Percentiles rank a stretch among this genome's conserved stretches.
phyloP scores from a whole-genome alignment of 176 grass and related monocot species.

The Phoenix dactylifera region DNA sequence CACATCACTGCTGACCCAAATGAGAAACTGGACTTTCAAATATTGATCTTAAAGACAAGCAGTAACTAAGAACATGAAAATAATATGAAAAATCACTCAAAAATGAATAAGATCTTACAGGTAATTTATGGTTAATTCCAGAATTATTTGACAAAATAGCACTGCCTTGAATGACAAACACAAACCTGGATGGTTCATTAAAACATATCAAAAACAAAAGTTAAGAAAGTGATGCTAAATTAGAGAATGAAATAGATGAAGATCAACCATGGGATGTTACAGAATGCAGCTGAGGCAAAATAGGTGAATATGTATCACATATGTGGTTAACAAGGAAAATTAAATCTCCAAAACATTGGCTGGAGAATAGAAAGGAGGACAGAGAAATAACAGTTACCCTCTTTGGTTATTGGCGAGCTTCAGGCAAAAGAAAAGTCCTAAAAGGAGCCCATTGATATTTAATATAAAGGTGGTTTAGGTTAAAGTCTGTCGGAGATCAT shows the following conservation, averaged over 20 bases:
- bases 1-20: too few species aligned
- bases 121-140: constrained; percentile 35
- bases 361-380: too few species aligned
- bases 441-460: too few species aligned
- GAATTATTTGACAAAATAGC: constrained; percentile 39
- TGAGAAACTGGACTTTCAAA: neutral
- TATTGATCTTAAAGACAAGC: neutral
- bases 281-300: too few species aligned
- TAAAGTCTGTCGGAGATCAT: too few species aligned
- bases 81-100: neutral
- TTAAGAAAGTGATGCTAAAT: neutral
- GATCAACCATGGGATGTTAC: neutral
- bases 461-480: too few species aligned
- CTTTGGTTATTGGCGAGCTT: too few species aligned
- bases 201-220: constrained; percentile 12
- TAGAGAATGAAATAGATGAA: neutral
- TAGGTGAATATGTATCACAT: too few species aligned
- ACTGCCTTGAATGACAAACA: constrained; percentile 78
- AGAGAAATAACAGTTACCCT: too few species aligned
- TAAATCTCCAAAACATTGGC: too few species aligned
- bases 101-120: constrained; percentile 36
- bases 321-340: too few species aligned
- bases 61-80: neutral
- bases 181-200: constrained; percentile 50
- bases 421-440: too few species aligned